phyloP scores from a whole-genome alignment of 192 early-diverging fungal genomes.

The Anaeromyces robustus region DNA sequence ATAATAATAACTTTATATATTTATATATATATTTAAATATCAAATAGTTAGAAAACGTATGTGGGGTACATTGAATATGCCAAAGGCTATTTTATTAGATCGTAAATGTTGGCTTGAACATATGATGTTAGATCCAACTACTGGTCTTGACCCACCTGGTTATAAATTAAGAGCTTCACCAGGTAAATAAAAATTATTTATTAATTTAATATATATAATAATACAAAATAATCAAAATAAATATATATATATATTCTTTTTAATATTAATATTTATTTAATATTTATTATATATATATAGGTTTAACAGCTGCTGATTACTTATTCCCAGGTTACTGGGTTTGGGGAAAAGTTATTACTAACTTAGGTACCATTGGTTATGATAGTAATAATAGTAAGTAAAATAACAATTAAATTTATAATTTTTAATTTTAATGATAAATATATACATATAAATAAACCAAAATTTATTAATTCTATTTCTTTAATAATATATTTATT shows the following conservation, averaged over 20 bases:
- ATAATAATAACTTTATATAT: neutral
- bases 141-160: constrained; percentile 69
- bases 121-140: constrained; percentile 62
- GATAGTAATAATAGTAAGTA: neutral
- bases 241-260: no score
- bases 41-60: constrained; percentile 1
- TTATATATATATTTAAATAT: neutral
- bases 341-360: neutral
- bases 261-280: no score
- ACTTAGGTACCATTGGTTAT: neutral
- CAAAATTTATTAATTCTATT: no score
- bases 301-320: neutral
- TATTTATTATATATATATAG: neutral
- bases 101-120: constrained; percentile 75
- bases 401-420: no score
- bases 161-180: constrained; percentile 72
- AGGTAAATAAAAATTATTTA: constrained; percentile 5
- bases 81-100: constrained; percentile 67
- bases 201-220: neutral
- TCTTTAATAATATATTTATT: no score
- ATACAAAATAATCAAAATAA: no score
- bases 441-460: no score
- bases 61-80: constrained; percentile 41
- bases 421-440: no score
- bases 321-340: neutral